Base-by-base conservation (phyloP, 805 yeast genomes). In the Metschnikowia arizonensis region DNA sequence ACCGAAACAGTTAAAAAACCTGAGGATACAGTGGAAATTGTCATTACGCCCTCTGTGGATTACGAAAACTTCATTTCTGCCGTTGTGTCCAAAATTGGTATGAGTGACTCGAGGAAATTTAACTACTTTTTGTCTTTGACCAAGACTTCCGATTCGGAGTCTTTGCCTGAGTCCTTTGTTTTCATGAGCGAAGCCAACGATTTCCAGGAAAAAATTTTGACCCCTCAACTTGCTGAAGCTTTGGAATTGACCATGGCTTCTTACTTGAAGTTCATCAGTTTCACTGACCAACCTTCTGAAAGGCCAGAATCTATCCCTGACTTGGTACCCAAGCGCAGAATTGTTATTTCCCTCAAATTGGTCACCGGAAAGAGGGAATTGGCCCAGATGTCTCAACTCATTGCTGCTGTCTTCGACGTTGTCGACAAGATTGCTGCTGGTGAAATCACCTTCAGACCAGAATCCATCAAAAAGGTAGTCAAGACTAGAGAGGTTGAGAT, bases 101-200 rank as follows among this genome's bases (percentile, higher is more conserved):
- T 93, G 97, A 81, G 82, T 62, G 76, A 77, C 41, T 72, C 76
- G 50, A 85, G 98, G 67, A 81, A 75, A 40, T 79, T 78, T 46
- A 83, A 85, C 68, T 93, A 88, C 69, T 91, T 72, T 66, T 72
- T 91, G 59, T 85, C 96, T 1, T 75, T 90, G 59, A 87, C 98
- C 53, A 86, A 80, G 55, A 87, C 96, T 33, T 57, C 83, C 33
- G 95, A 88, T 61, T 80, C 85, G 21, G 62, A 75, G 23, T 74
- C 77, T 53, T 72, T 91, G 56, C 96, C 97, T 29, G 56, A 68
- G 36, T 80, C 85, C 52, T 86, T 76, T 60, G 96, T 88, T 23
- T 88, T 79, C 68, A 90, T 93, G 98, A 74, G 85, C 56, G 99
- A 93, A 73, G 80, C 80, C 46, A 75, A 82, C 50, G 98, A 91